Base-by-base conservation (phyloP, 495 filamentous ascomycete species). In the Lophium mytilinum region DNA sequence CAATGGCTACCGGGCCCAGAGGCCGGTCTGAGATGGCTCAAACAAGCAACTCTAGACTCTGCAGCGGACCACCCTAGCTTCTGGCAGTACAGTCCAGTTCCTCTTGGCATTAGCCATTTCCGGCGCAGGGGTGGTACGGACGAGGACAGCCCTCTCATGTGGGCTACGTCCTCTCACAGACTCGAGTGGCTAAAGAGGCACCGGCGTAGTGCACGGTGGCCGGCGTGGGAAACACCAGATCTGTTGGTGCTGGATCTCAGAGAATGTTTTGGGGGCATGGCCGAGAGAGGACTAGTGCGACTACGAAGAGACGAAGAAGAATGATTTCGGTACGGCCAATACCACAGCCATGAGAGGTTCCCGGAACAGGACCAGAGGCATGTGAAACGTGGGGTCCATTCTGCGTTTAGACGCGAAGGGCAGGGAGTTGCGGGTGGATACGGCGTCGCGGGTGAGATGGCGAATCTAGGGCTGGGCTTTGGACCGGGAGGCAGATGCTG, bases 1-100 rank as follows among this genome's bases (percentile, higher is more conserved):
- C 70, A 73, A 45, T 71, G 71, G 71, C 59, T 73, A 11, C 71
- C 71, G 1, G 71, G 69, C 1, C 71, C 68, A 4, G 71, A 73
- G 57, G 68, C 64, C 8, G 61, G 56, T 4, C 57, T 71, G 3
- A 60, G 67, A 0, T 72, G 69, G 70, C 65, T 72, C 9, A 53
- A 53, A 34, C 63, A 59, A 21, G 57, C 63, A 17, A 48, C 48
- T 21, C 36, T 57, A 1, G 62, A 61, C 37, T 51, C 37, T 10
- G 4, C n/a, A 10, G 37, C 51, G 9, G 30, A 40, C 9, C 30
- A 47, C 4, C 36, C 53, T 5, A 39, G 45, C 15, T 48, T 60
- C 35, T 69, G 64, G 61, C 53, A 52, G 9, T 64, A 66, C 54
- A 65, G 57, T 36, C 52, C 54, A 1, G 63, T 68, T 17, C 69